These are phyloP conservation scores for Trapa incisa DNA, from an alignment of 345 rosid species.

Conservation along the genomic window DNA sequence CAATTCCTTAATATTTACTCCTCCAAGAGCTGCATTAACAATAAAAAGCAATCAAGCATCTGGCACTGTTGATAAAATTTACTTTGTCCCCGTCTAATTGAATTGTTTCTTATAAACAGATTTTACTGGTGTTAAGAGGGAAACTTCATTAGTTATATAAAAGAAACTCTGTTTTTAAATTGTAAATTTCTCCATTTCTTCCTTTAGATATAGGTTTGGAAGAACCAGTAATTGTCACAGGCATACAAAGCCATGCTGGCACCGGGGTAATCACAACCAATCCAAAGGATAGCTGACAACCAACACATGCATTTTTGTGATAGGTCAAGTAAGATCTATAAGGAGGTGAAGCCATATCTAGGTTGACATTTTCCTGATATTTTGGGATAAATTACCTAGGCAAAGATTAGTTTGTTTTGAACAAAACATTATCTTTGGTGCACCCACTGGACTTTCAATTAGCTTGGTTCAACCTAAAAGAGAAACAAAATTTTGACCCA, in stretches of 20 bases:
- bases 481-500: background rate
- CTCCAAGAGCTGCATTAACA: constrained; percentile 50
- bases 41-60: background rate
- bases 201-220: background rate
- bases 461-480: background rate
- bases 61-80: background rate
- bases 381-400: too few species aligned
- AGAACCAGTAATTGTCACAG: background rate
- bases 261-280: background rate
- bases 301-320: background rate
- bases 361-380: background rate
- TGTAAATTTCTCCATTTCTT: background rate
- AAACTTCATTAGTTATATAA: background rate
- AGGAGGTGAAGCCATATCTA: background rate
- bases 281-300: background rate
- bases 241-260: background rate
- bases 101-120: background rate
- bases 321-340: background rate
- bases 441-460: background rate
- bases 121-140: background rate
- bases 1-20: constrained; percentile 69
- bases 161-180: background rate
- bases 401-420: background rate
- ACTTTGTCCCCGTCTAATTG: background rate
- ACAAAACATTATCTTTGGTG: background rate